Base-by-base conservation (phyloP, 1,284 basidiomycete species). In the Microbotryomycetes sp. region DNA sequence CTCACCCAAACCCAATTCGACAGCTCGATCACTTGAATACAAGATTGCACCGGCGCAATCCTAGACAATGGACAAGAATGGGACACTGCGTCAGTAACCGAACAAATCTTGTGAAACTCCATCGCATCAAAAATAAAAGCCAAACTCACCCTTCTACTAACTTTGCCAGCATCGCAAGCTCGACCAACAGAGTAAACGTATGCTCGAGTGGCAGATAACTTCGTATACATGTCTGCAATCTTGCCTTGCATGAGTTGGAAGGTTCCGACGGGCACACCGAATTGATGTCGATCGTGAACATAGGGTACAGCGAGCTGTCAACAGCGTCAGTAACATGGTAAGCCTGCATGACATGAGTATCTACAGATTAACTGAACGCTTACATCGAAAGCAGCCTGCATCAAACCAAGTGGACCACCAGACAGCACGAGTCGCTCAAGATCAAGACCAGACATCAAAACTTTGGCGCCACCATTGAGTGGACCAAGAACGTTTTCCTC, bases 171-270 rank as follows among this genome's bases (percentile, higher is more conserved):
- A 76, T 94, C 92, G 73, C 90, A 93, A 22, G 90, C 91, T 19
- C 85, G 80, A 5, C 88, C 91, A 25, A 97, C 92, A 26, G 90
- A 87, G 76, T 97, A 97, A 50, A 94, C 90, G 75, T 96, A 96
- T 30, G 89, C 82, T 58, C 93, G 81, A 60, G 88, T 88, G 4
- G 92, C 89, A 70, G 86, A 88, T 55, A 97, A 79, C 75, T 88
- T 91, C 22, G 92, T 96, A 75, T 96, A 97, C 92, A 97, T 97
- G 76, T 97, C 92, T 22, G 80, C 79, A 61, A 79, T 73, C 71
- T 79, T 77, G 83, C 89, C 92, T 83, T 97, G 93, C 86, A 97
- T 92, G 58, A 96, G 77, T 76, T 97, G 92, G 80, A 97, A 96
- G 36, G 87, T 86, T n/a, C 87, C 93, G 54, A 97, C 81, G 4